Base-by-base conservation (phyloP, 2,329 filamentous ascomycete species). In the Periglandula ipomoeae region DNA sequence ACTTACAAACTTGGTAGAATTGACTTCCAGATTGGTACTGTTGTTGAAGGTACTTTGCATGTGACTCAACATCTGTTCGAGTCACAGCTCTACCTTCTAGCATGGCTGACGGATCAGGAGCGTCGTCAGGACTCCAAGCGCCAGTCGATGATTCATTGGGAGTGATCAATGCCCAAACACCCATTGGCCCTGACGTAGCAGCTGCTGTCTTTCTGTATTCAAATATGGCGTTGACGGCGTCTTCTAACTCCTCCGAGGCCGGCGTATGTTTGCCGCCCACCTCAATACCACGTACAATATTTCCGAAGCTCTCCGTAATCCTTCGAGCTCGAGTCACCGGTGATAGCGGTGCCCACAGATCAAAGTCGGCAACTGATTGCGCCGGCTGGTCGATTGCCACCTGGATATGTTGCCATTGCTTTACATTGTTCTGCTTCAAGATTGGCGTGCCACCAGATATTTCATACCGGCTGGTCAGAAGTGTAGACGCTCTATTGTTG, bases 91-190 rank as follows among this genome's bases (percentile, higher is more conserved):
- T 47, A 3, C 49, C 51, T 4, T 42, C 15, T 5, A 54, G 15
- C 7, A 45, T 43, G 5, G 30, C 37, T 5, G 48, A 40, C 6
- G 55, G 52, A 8, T 54, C 39, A 8, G 55, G 55, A 4, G 50
- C 51, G 13, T 47, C 39, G 10, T 46, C 40, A 1, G 46, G 26
- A 11, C 13, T 30, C 50, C 50, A 51, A n/a, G 24, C 30, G 15
- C 52, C 46, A 15, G 32, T 32, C 8, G 40, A 22, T 11, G 46
- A 34, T 2, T 49, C 50, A 2, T 61, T 52, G 4, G 84, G 81
- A 1, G 81, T 71, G 5, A 88, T 71, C 40, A 89, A 64, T n/a
- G 85, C 86, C 87, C 87, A 90, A 1, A 89, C 81, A 4, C 78
- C 74, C 20, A 85, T 72, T 3, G 76, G 70, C 19, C 73, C 76